Base-by-base conservation (phyloP, 495 filamentous ascomycete genomes). In the Trichoderma reesei region DNA sequence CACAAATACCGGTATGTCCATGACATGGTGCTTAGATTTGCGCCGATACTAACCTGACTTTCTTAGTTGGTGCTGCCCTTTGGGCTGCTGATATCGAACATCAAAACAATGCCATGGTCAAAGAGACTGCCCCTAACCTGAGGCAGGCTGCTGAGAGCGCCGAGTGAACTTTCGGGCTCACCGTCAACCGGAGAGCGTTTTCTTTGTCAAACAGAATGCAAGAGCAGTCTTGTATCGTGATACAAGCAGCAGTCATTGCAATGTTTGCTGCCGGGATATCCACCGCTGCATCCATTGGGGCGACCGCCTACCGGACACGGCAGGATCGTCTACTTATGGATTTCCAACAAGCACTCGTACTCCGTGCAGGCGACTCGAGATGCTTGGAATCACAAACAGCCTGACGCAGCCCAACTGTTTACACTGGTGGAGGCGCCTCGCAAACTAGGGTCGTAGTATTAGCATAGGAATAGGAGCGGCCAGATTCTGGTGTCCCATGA, bases 51-150 rank as follows among this genome's bases (percentile, higher is more conserved):
- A 38, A 78, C 68, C n/a, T 26, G 41, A 78, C 68, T 34, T 26
- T 62, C 31, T 63, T 65, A 79, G 79, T 93, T 60, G 94, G 93
- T 1, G 94, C 94, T 33, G 94, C 92, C 20, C 78, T 98, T 36
- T 98, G 91, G 91, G 92, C 94, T 26, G 88, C 90, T 7, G 93
- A 97, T 76, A 83, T 97, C 63, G 94, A 98, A 75, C 80, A 82
- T 65, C 82, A 77, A 66, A 78, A 76, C 54, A 76, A 69, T 37
- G 62, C 71, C 59, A 80, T 80, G 79, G 71, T 72, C 37, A 67
- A 74, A 61, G 78, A 75, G 39, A 86, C 83, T 10, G 81, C 81
- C 20, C 82, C 83, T 1, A 77, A 71, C 5, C 69, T 87, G 62
- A 76, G 76, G 60, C 83, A 84, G 59, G 71, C 82, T 64, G 80